phyloP scores from a whole-genome alignment of 2,329 filamentous ascomycete species.

The Pseudogymnoascus sp. region DNA sequence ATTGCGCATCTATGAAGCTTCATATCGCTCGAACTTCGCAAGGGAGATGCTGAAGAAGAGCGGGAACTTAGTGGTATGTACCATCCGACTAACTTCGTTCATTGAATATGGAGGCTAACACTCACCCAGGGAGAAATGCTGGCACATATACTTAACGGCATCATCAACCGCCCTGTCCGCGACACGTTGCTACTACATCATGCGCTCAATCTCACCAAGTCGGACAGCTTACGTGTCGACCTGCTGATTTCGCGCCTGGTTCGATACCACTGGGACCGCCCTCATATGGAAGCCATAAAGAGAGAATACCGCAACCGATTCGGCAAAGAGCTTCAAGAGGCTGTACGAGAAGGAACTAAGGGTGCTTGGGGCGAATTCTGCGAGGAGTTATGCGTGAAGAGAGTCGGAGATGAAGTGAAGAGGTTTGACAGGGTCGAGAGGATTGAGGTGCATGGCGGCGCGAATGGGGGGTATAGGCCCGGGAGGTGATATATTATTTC shows the following conservation, averaged over 20 bases:
- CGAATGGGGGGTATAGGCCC: neutral
- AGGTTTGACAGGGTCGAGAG: constrained; percentile 32
- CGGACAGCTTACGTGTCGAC: constrained; percentile 66
- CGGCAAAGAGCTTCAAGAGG: constrained; percentile 62
- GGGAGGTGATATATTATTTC: neutral
- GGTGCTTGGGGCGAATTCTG: constrained; percentile 74
- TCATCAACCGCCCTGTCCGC: constrained; percentile 90
- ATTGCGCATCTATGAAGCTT: constrained; percentile 64
- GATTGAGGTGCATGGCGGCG: neutral
- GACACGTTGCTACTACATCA: constrained; percentile 88
- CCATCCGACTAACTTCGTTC: neutral
- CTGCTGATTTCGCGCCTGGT: constrained; percentile 82
- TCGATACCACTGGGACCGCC: constrained; percentile 83
- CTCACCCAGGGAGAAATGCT: constrained; percentile 73
- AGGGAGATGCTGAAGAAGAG: constrained; percentile 81
- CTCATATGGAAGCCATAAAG: constrained; percentile 74
- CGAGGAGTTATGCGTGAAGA: constrained; percentile 55
- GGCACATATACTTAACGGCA: constrained; percentile 89
- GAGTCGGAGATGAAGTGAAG: constrained; percentile 52
- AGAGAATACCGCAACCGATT: constrained; percentile 73
- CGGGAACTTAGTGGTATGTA: constrained; percentile 80
- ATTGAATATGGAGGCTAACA: neutral
- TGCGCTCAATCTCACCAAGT: constrained; percentile 63
- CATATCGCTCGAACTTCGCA: constrained; percentile 73
- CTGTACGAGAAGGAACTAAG: constrained; percentile 67